Evolutionary conservation across 1,284 basidiomycete species (phyloP).

Genomic region (Xerocomus nothofagi): DNA sequence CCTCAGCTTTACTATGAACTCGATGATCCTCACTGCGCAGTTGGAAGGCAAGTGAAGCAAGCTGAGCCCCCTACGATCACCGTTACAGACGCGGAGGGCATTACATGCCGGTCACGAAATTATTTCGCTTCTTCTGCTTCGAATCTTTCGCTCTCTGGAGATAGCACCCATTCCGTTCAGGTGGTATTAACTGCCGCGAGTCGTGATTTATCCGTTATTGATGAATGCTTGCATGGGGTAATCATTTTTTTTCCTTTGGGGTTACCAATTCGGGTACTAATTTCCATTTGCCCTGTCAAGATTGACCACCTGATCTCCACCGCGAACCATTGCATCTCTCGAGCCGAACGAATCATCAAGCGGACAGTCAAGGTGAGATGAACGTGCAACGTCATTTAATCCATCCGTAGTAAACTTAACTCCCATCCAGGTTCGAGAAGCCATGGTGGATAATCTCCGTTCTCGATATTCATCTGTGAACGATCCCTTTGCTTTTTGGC

Average conservation of each 20-base stretch:
- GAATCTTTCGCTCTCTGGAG: constrained; percentile 9
- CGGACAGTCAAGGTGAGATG: constrained; percentile 51
- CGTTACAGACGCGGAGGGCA: constrained; percentile 29
- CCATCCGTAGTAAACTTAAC: constrained; percentile 4
- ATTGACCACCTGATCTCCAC: constrained; percentile 53
- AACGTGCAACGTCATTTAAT: neutral
- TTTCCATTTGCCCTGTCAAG: constrained; percentile 30
- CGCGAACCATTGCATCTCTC: constrained; percentile 51
- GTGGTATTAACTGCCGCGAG: constrained; percentile 49
- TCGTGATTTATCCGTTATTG: constrained; percentile 54
- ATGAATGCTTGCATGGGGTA: constrained; percentile 39
- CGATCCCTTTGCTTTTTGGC: constrained; percentile 24
- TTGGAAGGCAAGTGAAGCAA: constrained; percentile 41
- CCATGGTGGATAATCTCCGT: constrained; percentile 31
- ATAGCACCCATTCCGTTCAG: constrained; percentile 42
- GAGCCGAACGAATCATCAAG: constrained; percentile 51
- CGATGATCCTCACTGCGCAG: constrained; percentile 37
- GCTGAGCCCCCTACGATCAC: constrained; percentile 23
- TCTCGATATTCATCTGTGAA: constrained; percentile 25
- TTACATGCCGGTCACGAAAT: constrained; percentile 16
- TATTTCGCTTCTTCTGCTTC: constrained; percentile 2
- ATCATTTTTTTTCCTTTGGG: constrained; percentile 7
- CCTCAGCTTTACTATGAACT: constrained; percentile 41
- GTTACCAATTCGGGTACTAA: constrained; percentile 18
- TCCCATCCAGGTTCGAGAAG: constrained; percentile 23